Evolutionary conservation across 164 flowering plant genomes (phyloP), one percentile per base, ranked within the genome.

Genomic region (Vitis cinerea): DNA sequence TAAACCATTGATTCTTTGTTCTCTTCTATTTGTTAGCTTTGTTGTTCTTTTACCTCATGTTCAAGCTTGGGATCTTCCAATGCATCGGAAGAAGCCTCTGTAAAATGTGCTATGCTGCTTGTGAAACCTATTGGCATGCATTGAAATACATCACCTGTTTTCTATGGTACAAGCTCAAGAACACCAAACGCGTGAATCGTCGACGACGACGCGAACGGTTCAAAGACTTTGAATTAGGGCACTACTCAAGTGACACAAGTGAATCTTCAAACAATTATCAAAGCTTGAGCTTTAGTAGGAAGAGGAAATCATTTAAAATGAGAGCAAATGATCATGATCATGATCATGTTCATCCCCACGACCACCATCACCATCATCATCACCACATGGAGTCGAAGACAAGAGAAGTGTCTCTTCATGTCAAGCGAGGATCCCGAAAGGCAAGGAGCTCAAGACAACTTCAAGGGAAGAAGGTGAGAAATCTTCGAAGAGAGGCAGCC

Each of bases 71-170:
- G 54, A 73, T 90, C 55, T 75, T 84, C 76, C 89, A 88, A 77
- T 90, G 91, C 84, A 74, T 86, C 12, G 82, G 68, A 53, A 87
- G 77, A 80, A 85, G 85, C 81, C 75, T 90, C 0, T 87, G 87
- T 62, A 90, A 86, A 75, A 83, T 88, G 87, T 74, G 87, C 3
- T 88, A 91, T 84, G 86, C 83, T 44, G 84, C 81, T 0, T 90
- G 89, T 63, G 80, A 79, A 62, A 68, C 87, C 2, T 90, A 85
- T 64, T 88, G 88, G 81, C 66, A 44, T 49, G 79, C 88, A 29
- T 10, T 86, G 12, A 76, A 71, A 70, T 78, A 85, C 57, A 69
- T 83, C 15, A 70, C 80, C 10, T 83, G 88, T 63, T 87, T 82
- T 74, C 70, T 84, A 19, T 87, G 96, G 84, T 72, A 78, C 83